phyloP scores from a whole-genome alignment of 768 basidiomycete species.

The Lactarius psammicola region DNA sequence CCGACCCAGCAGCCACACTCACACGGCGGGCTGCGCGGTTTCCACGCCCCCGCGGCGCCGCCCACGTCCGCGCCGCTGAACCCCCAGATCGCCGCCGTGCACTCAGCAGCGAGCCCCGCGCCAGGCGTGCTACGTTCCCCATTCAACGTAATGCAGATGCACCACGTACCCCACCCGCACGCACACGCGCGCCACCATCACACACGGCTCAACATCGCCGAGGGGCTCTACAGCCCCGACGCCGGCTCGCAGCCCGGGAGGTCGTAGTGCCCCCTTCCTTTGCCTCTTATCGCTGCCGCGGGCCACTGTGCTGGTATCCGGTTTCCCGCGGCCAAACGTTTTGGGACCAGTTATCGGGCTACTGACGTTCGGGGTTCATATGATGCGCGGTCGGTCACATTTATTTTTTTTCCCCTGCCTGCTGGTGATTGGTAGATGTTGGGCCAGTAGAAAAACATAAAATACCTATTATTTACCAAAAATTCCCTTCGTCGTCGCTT shows the following conservation, averaged over 20 bases:
- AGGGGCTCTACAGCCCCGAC: slow-evolving; percentile 32
- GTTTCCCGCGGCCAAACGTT: neutral
- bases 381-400: neutral
- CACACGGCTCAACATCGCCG: slow-evolving; percentile 44
- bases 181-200: slow-evolving; percentile 75
- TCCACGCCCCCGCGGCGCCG: slow-evolving; percentile 17
- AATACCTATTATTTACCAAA: neutral
- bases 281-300: neutral
- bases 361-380: neutral
- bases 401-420: neutral
- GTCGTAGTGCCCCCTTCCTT: neutral
- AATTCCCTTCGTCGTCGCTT: slow-evolving; percentile 5
- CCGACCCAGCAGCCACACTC: slow-evolving; percentile 17
- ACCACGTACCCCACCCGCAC: slow-evolving; percentile 78
- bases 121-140: slow-evolving; percentile 52
- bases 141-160: slow-evolving; percentile 62
- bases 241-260: slow-evolving; percentile 3
- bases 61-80: slow-evolving; percentile 12
- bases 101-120: slow-evolving; percentile 14
- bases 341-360: neutral
- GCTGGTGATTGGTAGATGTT: neutral
- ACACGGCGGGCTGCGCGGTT: slow-evolving; percentile 20
- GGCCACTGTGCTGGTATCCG: neutral
- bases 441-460: neutral
- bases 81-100: slow-evolving; percentile 12